phyloP scores from a whole-genome alignment of 768 basidiomycete genomes.

The Tylopilus subfusipes region DNA sequence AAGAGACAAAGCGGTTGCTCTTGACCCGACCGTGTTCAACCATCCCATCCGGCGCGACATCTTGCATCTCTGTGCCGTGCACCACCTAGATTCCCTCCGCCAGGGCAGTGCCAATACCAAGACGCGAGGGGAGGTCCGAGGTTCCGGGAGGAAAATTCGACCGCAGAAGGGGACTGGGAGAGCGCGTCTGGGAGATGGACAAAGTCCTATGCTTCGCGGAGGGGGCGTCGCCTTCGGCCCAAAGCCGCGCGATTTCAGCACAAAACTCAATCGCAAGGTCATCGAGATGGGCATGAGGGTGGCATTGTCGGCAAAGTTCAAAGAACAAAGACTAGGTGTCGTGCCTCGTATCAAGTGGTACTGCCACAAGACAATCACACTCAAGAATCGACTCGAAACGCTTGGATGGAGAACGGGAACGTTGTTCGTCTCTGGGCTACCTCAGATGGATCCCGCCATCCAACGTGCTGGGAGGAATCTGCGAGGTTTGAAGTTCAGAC shows the following conservation, averaged over 20 bases:
- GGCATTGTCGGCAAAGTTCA: conserved; percentile 79
- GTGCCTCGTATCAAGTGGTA: conserved; percentile 73
- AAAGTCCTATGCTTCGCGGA: conserved; percentile 83
- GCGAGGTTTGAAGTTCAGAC: conserved; percentile 58
- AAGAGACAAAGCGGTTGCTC: conserved; percentile 49
- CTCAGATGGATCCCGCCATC: conserved; percentile 51
- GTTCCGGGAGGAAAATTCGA: conserved; percentile 85
- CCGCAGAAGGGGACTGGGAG: conserved; percentile 89
- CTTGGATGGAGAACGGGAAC: conserved; percentile 66
- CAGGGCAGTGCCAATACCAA: conserved; percentile 92
- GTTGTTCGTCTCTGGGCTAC: conserved; percentile 69
- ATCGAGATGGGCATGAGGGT: conserved; percentile 90
- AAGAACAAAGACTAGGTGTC: conserved; percentile 69
- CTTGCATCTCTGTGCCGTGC: conserved; percentile 86
- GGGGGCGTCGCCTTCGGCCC: conserved; percentile 94
- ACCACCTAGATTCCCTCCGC: conserved; percentile 84
- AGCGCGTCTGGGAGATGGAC: conserved; percentile 86
- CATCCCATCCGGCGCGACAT: conserved; percentile 90
- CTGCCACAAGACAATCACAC: conserved; percentile 64
- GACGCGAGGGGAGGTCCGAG: conserved; percentile 84
- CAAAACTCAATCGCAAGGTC: conserved; percentile 90
- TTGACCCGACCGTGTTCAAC: conserved; percentile 81
- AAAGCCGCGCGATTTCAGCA: conserved; percentile 87
- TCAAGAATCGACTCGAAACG: conserved; percentile 57
- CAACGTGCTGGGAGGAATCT: conserved; percentile 68